Percentiles rank a stretch among this genome's conserved stretches.
These are phyloP conservation scores for Psophocarpus tetragonolobus DNA, from an alignment of 306 rosid genomes.

Conservation along the genomic window DNA sequence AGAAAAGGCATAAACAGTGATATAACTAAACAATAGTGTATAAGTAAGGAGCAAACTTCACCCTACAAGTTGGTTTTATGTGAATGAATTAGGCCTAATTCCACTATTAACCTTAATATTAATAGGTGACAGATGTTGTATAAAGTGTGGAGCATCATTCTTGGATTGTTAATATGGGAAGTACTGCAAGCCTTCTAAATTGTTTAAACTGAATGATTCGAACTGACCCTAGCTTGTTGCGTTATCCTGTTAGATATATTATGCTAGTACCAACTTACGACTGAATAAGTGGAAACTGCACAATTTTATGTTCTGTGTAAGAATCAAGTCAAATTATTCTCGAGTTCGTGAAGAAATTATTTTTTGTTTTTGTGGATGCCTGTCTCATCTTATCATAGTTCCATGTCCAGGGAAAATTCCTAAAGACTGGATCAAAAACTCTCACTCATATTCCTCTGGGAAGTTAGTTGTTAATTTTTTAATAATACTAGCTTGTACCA, in stretches of 20 bases:
- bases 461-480: slow-evolving; percentile 20
- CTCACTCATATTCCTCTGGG: slow-evolving; percentile 45
- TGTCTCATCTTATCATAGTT: slow-evolving; percentile 54
- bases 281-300: slow-evolving; percentile 29
- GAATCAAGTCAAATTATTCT: slow-evolving; percentile 61
- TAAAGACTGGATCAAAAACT: slow-evolving; percentile 47
- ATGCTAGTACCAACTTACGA: slow-evolving; percentile 24
- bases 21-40: too few species aligned
- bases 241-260: slow-evolving; percentile 26
- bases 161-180: slow-evolving; percentile 11
- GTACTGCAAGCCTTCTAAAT: background rate
- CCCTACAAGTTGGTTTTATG: too few species aligned
- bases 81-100: too few species aligned
- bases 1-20: too few species aligned
- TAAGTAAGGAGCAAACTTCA: too few species aligned
- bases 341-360: slow-evolving; percentile 38
- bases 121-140: slow-evolving; percentile 32
- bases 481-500: background rate
- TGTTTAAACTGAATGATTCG: slow-evolving; percentile 35
- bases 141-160: slow-evolving; percentile 35
- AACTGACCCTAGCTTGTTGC: slow-evolving; percentile 37
- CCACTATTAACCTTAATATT: background rate
- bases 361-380: slow-evolving; percentile 63
- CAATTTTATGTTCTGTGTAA: slow-evolving; percentile 34
- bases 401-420: slow-evolving; percentile 38